Evolutionary conservation across 768 basidiomycete genomes (phyloP).

Genomic region (Amanita fuliginea): DNA sequence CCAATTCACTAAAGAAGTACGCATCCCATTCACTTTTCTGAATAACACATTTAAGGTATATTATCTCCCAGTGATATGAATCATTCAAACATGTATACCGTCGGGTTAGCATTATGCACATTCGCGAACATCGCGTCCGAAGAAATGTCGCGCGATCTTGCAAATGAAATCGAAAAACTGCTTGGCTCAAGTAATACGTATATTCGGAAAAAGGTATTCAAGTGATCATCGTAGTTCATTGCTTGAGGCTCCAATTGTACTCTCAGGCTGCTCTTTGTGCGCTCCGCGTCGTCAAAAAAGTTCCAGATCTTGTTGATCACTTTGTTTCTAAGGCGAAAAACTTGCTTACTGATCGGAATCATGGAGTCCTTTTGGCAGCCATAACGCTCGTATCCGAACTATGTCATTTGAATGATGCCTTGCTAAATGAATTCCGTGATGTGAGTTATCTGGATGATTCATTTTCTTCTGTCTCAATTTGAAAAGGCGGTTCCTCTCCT

Average conservation of each 20-base stretch:
- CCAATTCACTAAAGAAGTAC: constrained; percentile 97
- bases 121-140: constrained; percentile 99
- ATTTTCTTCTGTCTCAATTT: constrained; percentile 5
- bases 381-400: constrained; percentile 94
- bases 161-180: constrained; percentile 95
- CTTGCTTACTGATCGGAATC: constrained; percentile 90
- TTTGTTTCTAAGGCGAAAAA: constrained; percentile 83
- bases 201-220: constrained; percentile 89
- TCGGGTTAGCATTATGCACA: constrained; percentile 93
- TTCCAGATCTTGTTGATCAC: constrained; percentile 91
- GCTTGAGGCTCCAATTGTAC: constrained; percentile 3
- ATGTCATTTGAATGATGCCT: constrained; percentile 66
- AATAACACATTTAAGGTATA: constrained; percentile 6
- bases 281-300: constrained; percentile 86
- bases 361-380: constrained; percentile 89
- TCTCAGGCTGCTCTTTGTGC: constrained; percentile 89
- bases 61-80: constrained; percentile 80
- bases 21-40: constrained; percentile 12
- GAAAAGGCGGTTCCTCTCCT: constrained; percentile 80
- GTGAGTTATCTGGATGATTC: constrained; percentile 32
- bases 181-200: constrained; percentile 97
- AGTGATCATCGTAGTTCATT: neutral
- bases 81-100: constrained; percentile 97
- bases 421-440: constrained; percentile 81
- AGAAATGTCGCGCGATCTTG: constrained; percentile 98